Base-by-base conservation (phyloP, 129 eudicot species). In the Mikania micrantha region DNA sequence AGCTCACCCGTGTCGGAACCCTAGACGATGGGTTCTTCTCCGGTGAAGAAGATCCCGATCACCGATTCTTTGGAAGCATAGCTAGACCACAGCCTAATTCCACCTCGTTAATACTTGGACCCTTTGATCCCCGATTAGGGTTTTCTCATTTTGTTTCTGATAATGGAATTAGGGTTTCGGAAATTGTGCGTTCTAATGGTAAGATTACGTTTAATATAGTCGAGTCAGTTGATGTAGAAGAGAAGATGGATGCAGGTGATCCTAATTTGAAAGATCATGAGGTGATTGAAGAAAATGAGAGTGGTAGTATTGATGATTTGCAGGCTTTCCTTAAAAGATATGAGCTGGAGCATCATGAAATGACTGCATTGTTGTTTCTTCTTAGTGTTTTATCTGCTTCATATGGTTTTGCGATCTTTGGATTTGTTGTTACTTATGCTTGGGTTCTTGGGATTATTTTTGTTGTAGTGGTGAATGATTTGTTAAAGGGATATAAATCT, bases 1-100 rank as follows among this genome's bases (percentile, higher is more conserved):
- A 88, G 72, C 91, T 92, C 67, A 83, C 98, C 24, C 95, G 98
- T n/a, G 95, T 88, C 35, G 96, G 96, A 11, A 92, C 98, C 61
- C 86, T 92, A 2, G 95, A 89, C 41, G 99, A 94, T 6, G 97
- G 83, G 29, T 89, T 94, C 77, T 89, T 94, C 76, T 86, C 97
- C 52, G 90, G 90, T 0, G 95, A 85, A 7, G 84, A 89, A 22
- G 82, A 84, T n/a, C 71, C 74, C 4, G 96, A 84, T 40, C 87
- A 83, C 52, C 84, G 95, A 5, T 78, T 84, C 3, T 92, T 88
- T 20, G 85, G 83, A n/a, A 62, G 78, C 27, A 25, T 48, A 1
- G 35, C 49, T 10, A 77, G 68, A 31, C 65, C 83, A 0, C 47
- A 31, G 7, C 61, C 67, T 1, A 89, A 89, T 81, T 71, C 53